These are phyloP conservation scores for Aspergillus ellipticus DNA, from an alignment of 495 filamentous ascomycete species.

Conservation along the genomic window DNA sequence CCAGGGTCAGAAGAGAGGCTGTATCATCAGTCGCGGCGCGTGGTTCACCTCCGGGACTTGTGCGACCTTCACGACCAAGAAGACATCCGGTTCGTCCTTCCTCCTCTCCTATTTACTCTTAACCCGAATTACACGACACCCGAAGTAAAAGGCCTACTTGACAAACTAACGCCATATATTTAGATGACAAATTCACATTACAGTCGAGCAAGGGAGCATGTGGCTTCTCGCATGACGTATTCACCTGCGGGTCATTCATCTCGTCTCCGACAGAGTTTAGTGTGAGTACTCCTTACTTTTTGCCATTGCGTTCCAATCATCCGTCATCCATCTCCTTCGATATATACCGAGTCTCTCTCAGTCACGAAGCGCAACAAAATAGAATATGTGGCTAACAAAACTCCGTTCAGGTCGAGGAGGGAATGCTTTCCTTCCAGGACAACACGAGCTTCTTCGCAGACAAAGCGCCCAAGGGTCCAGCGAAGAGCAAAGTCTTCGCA, in stretches of 20 bases:
- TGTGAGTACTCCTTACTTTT: slow-evolving; percentile 26
- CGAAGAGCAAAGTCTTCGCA: slow-evolving; percentile 37
- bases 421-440: slow-evolving; percentile 44
- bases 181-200: slow-evolving; percentile 55
- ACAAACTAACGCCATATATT: neutral
- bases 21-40: slow-evolving; percentile 63
- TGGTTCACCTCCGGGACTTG: slow-evolving; percentile 71
- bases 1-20: slow-evolving; percentile 53
- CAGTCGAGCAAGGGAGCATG: slow-evolving; percentile 58
- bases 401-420: slow-evolving; percentile 29
- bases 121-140: neutral
- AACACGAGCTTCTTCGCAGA: slow-evolving; percentile 56
- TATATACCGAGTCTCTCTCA: neutral
- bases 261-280: slow-evolving; percentile 41
- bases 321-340: neutral
- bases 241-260: slow-evolving; percentile 50
- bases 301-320: neutral
- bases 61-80: slow-evolving; percentile 59
- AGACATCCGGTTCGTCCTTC: slow-evolving; percentile 37
- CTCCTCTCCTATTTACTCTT: neutral
- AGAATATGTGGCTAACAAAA: neutral
- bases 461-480: slow-evolving; percentile 50
- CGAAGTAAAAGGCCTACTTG: slow-evolving; percentile 7
- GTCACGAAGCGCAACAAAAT: slow-evolving; percentile 1
- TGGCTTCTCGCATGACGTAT: slow-evolving; percentile 40